These are phyloP conservation scores for Imleria badia DNA, from an alignment of 768 basidiomycete genomes.

Conservation along the genomic window DNA sequence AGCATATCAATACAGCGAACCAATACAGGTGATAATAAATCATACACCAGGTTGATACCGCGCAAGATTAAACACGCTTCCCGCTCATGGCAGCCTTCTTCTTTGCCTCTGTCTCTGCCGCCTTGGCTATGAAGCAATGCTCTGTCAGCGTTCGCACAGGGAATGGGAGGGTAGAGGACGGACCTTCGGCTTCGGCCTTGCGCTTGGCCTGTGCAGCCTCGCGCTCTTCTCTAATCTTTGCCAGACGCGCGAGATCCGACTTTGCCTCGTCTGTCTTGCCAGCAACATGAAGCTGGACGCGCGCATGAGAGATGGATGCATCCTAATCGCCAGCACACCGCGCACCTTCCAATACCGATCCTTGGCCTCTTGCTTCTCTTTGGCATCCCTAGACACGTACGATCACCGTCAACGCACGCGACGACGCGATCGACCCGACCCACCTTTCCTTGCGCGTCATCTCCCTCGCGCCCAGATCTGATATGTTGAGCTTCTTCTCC, in stretches of 20 bases:
- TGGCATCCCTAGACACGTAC: constrained; percentile 64
- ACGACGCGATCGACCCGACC: not conserved
- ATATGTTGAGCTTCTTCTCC: constrained; percentile 70
- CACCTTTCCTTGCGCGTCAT: constrained; percentile 67
- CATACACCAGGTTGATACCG: not conserved
- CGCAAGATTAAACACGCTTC: constrained; percentile 40
- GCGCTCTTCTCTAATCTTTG: constrained; percentile 83
- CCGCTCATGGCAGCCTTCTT: constrained; percentile 38
- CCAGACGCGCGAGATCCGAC: constrained; percentile 81
- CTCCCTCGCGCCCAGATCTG: constrained; percentile 68
- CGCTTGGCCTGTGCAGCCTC: constrained; percentile 86
- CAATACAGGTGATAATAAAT: not conserved
- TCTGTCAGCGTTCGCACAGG: not conserved
- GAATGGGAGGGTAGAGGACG: constrained; percentile 11
- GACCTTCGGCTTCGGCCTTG: constrained; percentile 87
- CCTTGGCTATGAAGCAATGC: constrained; percentile 49
- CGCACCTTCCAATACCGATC: constrained; percentile 84
- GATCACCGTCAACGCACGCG: not conserved
- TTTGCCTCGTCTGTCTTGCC: constrained; percentile 94
- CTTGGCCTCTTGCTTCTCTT: constrained; percentile 88
- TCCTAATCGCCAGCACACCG: not conserved
- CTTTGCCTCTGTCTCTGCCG: constrained; percentile 61
- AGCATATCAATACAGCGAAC: too few relatives aligned
- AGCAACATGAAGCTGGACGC: constrained; percentile 57
- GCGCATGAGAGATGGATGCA: not conserved